Percentiles rank a stretch among this genome's conserved stretches.
Evolutionary conservation across 805 yeast genomes (phyloP).

Genomic region (Dipodascopsis uninucleata): DNA sequence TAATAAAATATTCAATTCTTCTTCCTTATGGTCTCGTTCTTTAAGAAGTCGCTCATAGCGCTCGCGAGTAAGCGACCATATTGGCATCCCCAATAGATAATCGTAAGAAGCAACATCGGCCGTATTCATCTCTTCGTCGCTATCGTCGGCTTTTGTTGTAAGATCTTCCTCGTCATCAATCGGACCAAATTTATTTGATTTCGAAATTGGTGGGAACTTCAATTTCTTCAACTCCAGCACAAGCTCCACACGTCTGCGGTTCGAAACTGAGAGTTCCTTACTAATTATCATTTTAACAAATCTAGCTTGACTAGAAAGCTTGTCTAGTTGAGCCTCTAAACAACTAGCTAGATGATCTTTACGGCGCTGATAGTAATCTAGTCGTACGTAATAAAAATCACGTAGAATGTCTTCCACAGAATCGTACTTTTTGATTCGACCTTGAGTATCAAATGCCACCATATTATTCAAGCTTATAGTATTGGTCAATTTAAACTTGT

Average conservation of each 20-base stretch:
- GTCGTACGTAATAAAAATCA: conserved; percentile 81
- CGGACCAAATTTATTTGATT: conserved; percentile 35
- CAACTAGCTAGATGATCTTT: conserved; percentile 72
- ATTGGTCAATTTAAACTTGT: conserved; percentile 73
- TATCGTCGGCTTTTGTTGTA: conserved; percentile 39
- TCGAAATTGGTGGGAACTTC: conserved; percentile 56
- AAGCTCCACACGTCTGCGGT: conserved; percentile 64
- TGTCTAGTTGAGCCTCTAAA: conserved; percentile 70
- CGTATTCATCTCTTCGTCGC: conserved; percentile 35
- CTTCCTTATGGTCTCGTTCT: conserved; percentile 69
- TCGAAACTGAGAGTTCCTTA: conserved; percentile 61
- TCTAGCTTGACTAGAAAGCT: conserved; percentile 76
- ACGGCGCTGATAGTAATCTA: conserved; percentile 86
- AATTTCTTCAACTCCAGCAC: conserved; percentile 58
- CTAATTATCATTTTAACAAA: conserved; percentile 89
- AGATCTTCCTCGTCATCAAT: conserved; percentile 69
- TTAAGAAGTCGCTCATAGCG: conserved; percentile 74
- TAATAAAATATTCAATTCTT: conserved; percentile 62
- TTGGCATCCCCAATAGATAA: conserved; percentile 84
- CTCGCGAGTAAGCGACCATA: conserved; percentile 90
- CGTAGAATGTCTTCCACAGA: conserved; percentile 69
- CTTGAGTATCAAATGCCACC: conserved; percentile 92
- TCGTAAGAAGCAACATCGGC: conserved; percentile 50
- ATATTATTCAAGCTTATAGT: conserved; percentile 73
- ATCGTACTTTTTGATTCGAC: conserved; percentile 80